phyloP scores from a whole-genome alignment of 805 yeast species.

The Candida ficus region DNA sequence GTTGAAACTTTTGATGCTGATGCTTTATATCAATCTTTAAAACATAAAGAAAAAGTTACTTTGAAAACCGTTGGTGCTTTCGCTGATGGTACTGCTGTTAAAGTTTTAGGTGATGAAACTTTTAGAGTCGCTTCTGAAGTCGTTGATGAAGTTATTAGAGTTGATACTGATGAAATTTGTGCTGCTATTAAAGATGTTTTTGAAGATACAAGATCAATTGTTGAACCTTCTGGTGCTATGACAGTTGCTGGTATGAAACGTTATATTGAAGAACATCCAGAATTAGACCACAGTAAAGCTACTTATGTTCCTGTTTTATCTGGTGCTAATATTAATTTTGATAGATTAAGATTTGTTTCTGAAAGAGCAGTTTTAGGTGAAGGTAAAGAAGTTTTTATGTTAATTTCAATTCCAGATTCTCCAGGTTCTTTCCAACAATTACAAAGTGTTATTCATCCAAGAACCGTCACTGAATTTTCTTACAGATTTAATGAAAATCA shows the following conservation, averaged over 20 bases:
- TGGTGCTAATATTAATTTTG: slow-evolving; percentile 99
- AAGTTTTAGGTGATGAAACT: slow-evolving; percentile 83
- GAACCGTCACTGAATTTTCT: slow-evolving; percentile 90
- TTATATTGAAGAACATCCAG: slow-evolving; percentile 65
- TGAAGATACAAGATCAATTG: slow-evolving; percentile 89
- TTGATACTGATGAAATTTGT: slow-evolving; percentile 87
- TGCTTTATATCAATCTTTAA: slow-evolving; percentile 73
- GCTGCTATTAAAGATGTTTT: slow-evolving; percentile 97
- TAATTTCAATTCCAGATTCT: slow-evolving; percentile 83
- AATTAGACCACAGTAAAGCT: slow-evolving; percentile 60
- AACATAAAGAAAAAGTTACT: slow-evolving; percentile 46
- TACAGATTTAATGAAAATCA: slow-evolving; percentile 53
- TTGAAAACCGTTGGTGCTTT: slow-evolving; percentile 84
- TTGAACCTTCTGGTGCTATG: slow-evolving; percentile 97
- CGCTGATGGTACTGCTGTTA: slow-evolving; percentile 99
- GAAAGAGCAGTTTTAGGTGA: slow-evolving; percentile 99
- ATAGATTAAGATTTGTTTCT: slow-evolving; percentile 88
- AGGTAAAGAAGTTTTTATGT: slow-evolving; percentile 91
- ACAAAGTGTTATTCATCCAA: slow-evolving; percentile 75
- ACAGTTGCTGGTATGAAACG: slow-evolving; percentile 92
- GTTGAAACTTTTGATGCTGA: slow-evolving; percentile 96
- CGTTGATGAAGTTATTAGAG: slow-evolving; percentile 86
- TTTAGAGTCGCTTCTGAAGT: slow-evolving; percentile 71
- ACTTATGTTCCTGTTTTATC: slow-evolving; percentile 82
- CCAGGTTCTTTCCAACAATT: slow-evolving; percentile 87